These are phyloP conservation scores for Sporobolomyces roseus DNA, from an alignment of 768 basidiomycete species.

Conservation along the genomic window DNA sequence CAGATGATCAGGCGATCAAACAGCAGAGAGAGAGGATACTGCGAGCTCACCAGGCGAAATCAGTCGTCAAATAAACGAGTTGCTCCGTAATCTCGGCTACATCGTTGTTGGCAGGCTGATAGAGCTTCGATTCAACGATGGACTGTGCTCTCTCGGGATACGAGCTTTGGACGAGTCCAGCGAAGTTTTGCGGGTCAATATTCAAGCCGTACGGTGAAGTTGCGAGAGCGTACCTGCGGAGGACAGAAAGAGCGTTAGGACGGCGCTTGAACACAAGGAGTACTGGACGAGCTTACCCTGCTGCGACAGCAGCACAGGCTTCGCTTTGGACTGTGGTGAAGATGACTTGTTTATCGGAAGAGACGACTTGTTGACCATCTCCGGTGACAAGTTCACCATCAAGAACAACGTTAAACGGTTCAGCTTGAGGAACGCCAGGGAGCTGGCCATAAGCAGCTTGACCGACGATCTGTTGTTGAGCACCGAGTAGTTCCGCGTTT, in stretches of 20 bases:
- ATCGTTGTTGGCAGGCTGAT: not conserved
- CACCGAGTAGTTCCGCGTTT: conserved; percentile 56
- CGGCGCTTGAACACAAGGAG: conserved; percentile 48
- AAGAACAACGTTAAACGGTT: conserved; percentile 66
- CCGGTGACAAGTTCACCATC: conserved; percentile 64
- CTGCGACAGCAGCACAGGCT: conserved; percentile 55
- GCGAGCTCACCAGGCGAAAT: conserved; percentile 30
- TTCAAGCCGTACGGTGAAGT: not conserved
- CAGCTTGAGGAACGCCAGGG: conserved; percentile 41
- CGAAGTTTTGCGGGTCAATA: conserved; percentile 52
- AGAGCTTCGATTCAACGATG: conserved; percentile 47
- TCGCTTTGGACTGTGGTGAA: conserved; percentile 70
- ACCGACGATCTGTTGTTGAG: conserved; percentile 49
- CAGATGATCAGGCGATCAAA: not conserved
- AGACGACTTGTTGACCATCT: conserved; percentile 5
- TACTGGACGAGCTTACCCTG: not conserved
- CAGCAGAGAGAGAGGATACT: too few relatives aligned
- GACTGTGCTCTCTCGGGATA: conserved; percentile 55
- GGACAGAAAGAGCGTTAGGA: not conserved
- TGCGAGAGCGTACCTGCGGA: not conserved
- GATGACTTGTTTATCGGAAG: conserved; percentile 51
- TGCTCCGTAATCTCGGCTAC: conserved; percentile 6
- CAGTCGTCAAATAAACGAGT: conserved; percentile 32
- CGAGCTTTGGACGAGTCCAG: conserved; percentile 50
- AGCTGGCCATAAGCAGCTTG: conserved; percentile 12